Evolutionary conservation across 2,329 filamentous ascomycete species (phyloP), one percentile per base, ranked within the genome.

Genomic region (Botryosphaeria dothidea): DNA sequence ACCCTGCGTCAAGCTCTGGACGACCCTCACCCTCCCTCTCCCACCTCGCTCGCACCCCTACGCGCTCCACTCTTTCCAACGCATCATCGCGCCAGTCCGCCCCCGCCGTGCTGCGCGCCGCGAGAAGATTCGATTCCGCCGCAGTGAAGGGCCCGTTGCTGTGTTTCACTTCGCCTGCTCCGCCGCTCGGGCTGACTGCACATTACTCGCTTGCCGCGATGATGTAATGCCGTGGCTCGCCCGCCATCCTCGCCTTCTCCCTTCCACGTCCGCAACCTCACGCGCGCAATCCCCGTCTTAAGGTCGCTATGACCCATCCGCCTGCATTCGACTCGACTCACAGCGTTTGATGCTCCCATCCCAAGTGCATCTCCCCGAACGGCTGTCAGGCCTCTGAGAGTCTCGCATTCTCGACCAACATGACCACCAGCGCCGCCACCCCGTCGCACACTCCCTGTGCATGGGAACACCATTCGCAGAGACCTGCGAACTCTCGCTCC

Each of bases 401-500:
- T 43, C 36, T 56, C 52, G 54, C 56, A 48, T 60, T 34, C 56
- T 60, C 56, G n/a, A 46, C 21, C 25, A 48, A 9, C 27, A 60
- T 60, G 56, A 60, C 56, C 63, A 58, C 41, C 63, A 60, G 46
- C 45, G 56, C 63, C 54, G 51, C 58, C 48, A 62, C 58, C 48
- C 58, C 63, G 63, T 49, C 49, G 57, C 57, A 66, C 64, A 52
- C 54, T 48, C 56, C 57, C 48, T 36, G 54, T 61, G 43, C 54
- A 27, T 66, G 46, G 41, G 56, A 66, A 17, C 64, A 62, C 56
- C 64, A 52, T 38, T 45, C 63, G 46, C 68, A 69, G 23, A 66
- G 70, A 65, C 71, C 73, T 41, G 72, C 75, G 25, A 71, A 72
- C 34, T 74, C 71, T 67, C 70, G 67, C 65, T 68, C 70, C 21